These are phyloP conservation scores for Sporisorium exsertum DNA, from an alignment of 1,284 basidiomycete genomes.

Conservation along the genomic window DNA sequence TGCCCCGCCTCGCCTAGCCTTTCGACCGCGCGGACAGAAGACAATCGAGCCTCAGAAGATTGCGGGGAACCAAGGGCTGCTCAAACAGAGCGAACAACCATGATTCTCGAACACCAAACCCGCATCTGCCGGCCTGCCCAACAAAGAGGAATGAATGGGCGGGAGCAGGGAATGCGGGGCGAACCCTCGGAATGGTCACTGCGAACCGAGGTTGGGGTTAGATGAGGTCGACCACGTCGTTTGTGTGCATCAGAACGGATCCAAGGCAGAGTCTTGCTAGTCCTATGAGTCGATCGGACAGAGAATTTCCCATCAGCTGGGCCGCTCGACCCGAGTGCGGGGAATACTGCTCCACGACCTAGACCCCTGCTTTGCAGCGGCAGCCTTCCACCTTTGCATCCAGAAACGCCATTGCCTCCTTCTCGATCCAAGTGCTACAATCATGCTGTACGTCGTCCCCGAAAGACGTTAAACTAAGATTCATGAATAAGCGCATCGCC, in stretches of 20 bases:
- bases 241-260: background rate
- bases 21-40: background rate
- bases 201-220: background rate
- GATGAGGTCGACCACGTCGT: background rate
- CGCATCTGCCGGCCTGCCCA: background rate
- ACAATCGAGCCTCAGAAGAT: background rate
- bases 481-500: no score
- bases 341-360: background rate
- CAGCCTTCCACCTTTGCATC: constrained; percentile 5
- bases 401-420: background rate
- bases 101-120: background rate
- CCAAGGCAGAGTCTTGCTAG: no score
- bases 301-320: background rate
- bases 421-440: background rate
- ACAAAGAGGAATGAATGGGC: background rate
- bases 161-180: background rate
- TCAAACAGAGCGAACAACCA: no score
- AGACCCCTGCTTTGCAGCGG: background rate
- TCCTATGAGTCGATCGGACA: background rate
- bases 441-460: background rate
- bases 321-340: background rate
- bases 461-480: no score
- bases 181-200: background rate
- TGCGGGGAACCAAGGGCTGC: background rate
- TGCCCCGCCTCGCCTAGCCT: background rate